These are phyloP conservation scores for Gillenia trifoliata DNA, from an alignment of 306 rosid genomes.

Conservation along the genomic window DNA sequence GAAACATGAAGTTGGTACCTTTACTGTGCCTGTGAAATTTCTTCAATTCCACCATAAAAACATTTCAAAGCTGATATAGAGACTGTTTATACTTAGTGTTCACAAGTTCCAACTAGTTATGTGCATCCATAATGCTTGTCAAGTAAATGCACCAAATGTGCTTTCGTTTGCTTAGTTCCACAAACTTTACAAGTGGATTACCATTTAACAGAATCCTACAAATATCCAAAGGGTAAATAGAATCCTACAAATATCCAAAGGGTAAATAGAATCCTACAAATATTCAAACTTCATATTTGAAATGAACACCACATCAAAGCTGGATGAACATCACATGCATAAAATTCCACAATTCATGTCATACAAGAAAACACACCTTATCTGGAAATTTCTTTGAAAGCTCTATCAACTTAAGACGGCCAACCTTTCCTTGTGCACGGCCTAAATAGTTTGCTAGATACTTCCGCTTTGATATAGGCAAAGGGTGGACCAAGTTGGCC, in stretches of 20 bases:
- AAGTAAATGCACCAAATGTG: not conserved
- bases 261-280: not conserved
- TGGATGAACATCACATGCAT: not conserved
- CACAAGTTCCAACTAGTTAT: not conserved
- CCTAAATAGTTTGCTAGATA: slow-evolving; percentile 88
- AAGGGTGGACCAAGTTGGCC: slow-evolving; percentile 48
- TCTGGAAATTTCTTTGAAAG: slow-evolving; percentile 77
- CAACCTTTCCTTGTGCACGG: slow-evolving; percentile 92
- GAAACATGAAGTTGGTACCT: not conserved
- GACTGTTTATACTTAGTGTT: not conserved
- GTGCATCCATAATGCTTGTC: not conserved
- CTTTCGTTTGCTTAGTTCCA: not conserved
- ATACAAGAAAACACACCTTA: slow-evolving; percentile 48
- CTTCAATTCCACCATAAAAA: not conserved
- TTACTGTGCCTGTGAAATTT: not conserved
- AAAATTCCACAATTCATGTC: slow-evolving; percentile 13
- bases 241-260: not conserved
- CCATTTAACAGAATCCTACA: not conserved
- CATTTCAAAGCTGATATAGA: not conserved
- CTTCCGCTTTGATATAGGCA: slow-evolving; percentile 79
- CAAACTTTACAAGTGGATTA: not conserved
- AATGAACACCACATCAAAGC: not conserved
- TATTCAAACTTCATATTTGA: not conserved
- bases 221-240: not conserved
- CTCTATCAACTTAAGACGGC: slow-evolving; percentile 78